Evolutionary conservation across 805 yeast species (phyloP), one percentile per base, ranked within the genome.

Genomic region (Ogataea pilisensis): DNA sequence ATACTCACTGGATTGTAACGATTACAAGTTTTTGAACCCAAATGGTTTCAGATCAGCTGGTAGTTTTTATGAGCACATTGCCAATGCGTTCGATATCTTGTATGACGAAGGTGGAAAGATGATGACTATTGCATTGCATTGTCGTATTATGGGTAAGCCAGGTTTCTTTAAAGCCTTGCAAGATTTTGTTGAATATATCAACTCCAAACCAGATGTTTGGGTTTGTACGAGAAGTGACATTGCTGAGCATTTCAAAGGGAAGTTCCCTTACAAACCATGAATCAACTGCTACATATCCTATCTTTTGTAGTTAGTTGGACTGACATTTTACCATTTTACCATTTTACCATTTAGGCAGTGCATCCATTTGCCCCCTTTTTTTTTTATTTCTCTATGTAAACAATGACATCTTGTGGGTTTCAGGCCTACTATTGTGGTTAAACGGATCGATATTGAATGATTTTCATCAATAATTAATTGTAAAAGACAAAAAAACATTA

Each of bases 51-150:
- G 61, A 38, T 50, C 61, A 17, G 50, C 52, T 14, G 48, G 49
- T 29, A 57, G 56, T 5, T 57, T 55, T 37, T 50, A 40, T 19
- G 61, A 59, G 21, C 66, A 66, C 46, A 41, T 65, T 35, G 58
- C 57, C 37, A 57, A 63, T 36, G 63, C 69, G 2, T 66, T 66
- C 44, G 70, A 65, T 38, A 53, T 58, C 17, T 49, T 65, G 28
- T 65, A 65, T 42, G 60, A 54, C 16, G 69, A 65, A 48, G 70
- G 66, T 5, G 56, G 57, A 8, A 63, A 65, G 43, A 63, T 64
- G 59, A 65, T 65, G 67, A 64, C 65, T 11, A 57, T 65, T 19
- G 67, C 66, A 8, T 46, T 65, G 35, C 70, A 65, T 42, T 57
- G 66, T 35, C 56, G 70, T 34, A 51, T 65, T 31, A 55, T 63